Evolutionary conservation across 495 filamentous ascomycete genomes (phyloP).

Genomic region (Massariosphaeria phaeospora): DNA sequence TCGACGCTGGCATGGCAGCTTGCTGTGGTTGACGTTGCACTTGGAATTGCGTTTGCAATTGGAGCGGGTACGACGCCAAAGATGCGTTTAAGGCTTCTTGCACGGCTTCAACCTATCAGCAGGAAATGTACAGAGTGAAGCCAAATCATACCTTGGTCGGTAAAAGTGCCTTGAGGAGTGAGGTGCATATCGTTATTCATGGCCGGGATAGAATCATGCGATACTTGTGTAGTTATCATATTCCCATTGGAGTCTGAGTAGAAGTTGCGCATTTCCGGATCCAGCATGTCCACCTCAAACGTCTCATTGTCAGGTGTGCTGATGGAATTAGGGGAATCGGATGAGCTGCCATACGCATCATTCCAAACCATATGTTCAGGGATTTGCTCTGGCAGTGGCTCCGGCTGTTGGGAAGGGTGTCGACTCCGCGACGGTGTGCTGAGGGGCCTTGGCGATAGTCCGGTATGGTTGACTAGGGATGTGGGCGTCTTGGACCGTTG

Average conservation of each 20-base stretch:
- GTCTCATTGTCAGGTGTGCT: slow-evolving; percentile 26
- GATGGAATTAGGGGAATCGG: slow-evolving; percentile 24
- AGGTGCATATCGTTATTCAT: slow-evolving; percentile 6
- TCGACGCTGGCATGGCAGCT: not conserved
- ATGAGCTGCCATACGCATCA: slow-evolving; percentile 5
- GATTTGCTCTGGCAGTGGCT: slow-evolving; percentile 1
- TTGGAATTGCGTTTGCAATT: slow-evolving; percentile 1
- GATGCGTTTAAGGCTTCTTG: not conserved
- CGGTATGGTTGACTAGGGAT: slow-evolving; percentile 17
- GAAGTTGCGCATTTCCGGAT: slow-evolving; percentile 17
- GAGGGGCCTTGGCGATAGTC: slow-evolving; percentile 21
- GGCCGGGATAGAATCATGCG: not conserved
- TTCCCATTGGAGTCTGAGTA: slow-evolving; percentile 5
- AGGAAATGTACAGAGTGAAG: no score
- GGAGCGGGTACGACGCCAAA: not conserved
- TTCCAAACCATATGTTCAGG: slow-evolving; percentile 24
- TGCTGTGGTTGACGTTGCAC: slow-evolving; percentile 3
- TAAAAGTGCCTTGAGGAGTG: slow-evolving; percentile 11
- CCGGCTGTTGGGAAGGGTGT: slow-evolving; percentile 17
- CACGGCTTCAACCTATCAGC: not conserved
- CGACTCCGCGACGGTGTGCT: slow-evolving; percentile 26
- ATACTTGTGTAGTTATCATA: slow-evolving; percentile 3
- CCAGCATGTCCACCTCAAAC: slow-evolving; percentile 25
- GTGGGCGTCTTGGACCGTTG: slow-evolving; percentile 22
- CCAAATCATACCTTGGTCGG: no score